A percentile compares a stretch with the other conserved stretches of the same genome.
These are phyloP conservation scores for Colletotrichum camelliae DNA, from an alignment of 2,329 filamentous ascomycete species.

Conservation along the genomic window DNA sequence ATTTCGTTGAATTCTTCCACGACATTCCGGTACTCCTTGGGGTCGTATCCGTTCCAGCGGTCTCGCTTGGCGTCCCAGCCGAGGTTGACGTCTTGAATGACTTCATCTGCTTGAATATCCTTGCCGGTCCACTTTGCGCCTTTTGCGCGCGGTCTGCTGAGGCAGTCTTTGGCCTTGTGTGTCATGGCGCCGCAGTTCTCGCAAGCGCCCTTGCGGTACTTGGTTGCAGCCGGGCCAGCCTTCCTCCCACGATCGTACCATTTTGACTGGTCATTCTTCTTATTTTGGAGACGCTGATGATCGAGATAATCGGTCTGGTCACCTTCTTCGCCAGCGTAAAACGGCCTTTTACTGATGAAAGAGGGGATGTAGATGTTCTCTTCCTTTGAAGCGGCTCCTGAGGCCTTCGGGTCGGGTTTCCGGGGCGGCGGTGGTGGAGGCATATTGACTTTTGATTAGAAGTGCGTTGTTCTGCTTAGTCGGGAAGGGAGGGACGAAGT, in stretches of 20 bases:
- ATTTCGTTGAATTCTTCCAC: slow-evolving; percentile 88
- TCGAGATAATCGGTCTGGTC: slow-evolving; percentile 88
- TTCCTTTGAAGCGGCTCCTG: slow-evolving; percentile 68
- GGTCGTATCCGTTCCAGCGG: slow-evolving; percentile 97
- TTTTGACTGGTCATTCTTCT: slow-evolving; percentile 76
- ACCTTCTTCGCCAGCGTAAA: slow-evolving; percentile 85
- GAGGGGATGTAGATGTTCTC: slow-evolving; percentile 98
- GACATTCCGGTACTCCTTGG: slow-evolving; percentile 84
- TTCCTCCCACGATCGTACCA: slow-evolving; percentile 95
- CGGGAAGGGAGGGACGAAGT: not conserved
- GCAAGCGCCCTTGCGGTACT: slow-evolving; percentile 96
- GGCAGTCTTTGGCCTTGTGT: slow-evolving; percentile 93
- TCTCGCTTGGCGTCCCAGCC: slow-evolving; percentile 98
- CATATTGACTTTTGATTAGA: slow-evolving; percentile 12
- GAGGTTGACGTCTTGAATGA: slow-evolving; percentile 82
- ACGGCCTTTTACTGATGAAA: slow-evolving; percentile 97
- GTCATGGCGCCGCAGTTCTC: slow-evolving; percentile 98
- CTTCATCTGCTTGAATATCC: slow-evolving; percentile 92
- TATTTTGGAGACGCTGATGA: slow-evolving; percentile 83
- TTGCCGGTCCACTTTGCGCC: slow-evolving; percentile 92
- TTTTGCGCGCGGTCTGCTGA: slow-evolving; percentile 85
- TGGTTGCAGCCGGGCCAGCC: slow-evolving; percentile 85
- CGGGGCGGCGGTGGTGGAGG: slow-evolving; percentile 35
- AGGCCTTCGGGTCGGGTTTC: slow-evolving; percentile 35
- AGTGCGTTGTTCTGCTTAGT: not conserved